A percentile compares a stretch with the other conserved stretches of the same genome.
Conservation (phyloP, 2,329 filamentous ascomycete species). For the Ophiostoma populinum region DNA sequence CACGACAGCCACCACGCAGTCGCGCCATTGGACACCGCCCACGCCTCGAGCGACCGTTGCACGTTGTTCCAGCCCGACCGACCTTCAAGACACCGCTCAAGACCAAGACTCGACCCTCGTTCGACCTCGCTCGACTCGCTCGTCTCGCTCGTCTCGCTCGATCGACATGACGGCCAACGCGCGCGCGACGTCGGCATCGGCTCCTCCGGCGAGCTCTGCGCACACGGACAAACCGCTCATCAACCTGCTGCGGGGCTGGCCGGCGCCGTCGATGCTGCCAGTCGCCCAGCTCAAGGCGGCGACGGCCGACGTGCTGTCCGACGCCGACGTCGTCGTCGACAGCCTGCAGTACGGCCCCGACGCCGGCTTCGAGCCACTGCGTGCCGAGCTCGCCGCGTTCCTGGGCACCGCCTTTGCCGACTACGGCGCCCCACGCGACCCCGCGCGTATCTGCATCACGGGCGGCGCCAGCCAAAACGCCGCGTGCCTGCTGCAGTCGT, state of each 20-base stretch:
- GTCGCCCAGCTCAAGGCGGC: constrained; percentile 42
- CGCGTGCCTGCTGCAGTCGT: constrained; percentile 60
- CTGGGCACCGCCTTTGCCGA: constrained; percentile 41
- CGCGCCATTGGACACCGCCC: too few relatives aligned
- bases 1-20: too few relatives aligned
- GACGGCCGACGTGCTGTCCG: constrained; percentile 40
- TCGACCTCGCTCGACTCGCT: too few relatives aligned
- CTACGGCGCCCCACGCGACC: constrained; percentile 16
- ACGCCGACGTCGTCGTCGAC: constrained; percentile 34
- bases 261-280: constrained; percentile 45
- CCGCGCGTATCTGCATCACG: constrained; percentile 57
- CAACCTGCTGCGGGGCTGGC: constrained; percentile 54
- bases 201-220: background rate
- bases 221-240: constrained; percentile 11
- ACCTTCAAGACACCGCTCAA: too few relatives aligned
- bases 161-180: too few relatives aligned
- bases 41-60: too few relatives aligned
- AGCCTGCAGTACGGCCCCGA: constrained; percentile 71
- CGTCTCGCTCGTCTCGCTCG: too few relatives aligned
- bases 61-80: too few relatives aligned
- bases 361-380: constrained; percentile 52
- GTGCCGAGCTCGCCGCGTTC: constrained; percentile 53
- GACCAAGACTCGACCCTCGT: too few relatives aligned
- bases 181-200: background rate
- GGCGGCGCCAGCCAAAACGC: constrained; percentile 76